Base-by-base conservation (phyloP, 1,139 yeast species). In the Yamadazyma conglobata region DNA sequence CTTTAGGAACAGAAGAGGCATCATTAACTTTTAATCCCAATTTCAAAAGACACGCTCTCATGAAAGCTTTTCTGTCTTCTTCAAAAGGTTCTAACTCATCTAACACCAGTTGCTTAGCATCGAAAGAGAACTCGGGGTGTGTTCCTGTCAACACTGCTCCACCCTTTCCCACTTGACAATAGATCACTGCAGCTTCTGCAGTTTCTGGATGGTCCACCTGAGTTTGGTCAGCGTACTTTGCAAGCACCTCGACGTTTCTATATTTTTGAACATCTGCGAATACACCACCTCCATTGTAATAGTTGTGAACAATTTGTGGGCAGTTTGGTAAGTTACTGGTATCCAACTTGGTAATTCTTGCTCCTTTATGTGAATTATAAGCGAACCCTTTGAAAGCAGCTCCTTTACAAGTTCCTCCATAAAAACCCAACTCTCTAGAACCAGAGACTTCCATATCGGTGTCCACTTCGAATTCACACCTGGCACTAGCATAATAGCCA, bases 211-310 rank as follows among this genome's bases (percentile, higher is more conserved):
- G 44, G 3, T 60, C 58, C 13, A 60, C 56, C 10, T 70, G 75
- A 1, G 62, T 54, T 2, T 51, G 48, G 3, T 64, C 70, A 1
- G 50, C 50, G 49, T 85, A 91, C 6, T 69, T 55, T 0, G 96
- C 96, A 30, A 91, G 57, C 0, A 89, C 73, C 40, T 83, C 79
- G 3, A 83, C 86, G 28, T 75, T 70, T 7, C 65, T 59, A 41
- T 64, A 69, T 28, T 64, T 58, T 6, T 77, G 74, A 0, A 95
- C 89, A 54, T 86, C 81, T 6, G 79, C 78, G 57, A 91, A 91
- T 10, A 82, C 69, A 2, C 87, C 84, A 8, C 98, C 98, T 1
- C 98, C 98, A 46, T 91, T 88, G 53, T 78, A 84, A 52, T 84
- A 86, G 31, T 59, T 56, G 29, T 42, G 52, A 17, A 56, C 47